These are phyloP conservation scores for Cordia subcordata DNA, from an alignment of 257 asterid species.

Conservation along the genomic window DNA sequence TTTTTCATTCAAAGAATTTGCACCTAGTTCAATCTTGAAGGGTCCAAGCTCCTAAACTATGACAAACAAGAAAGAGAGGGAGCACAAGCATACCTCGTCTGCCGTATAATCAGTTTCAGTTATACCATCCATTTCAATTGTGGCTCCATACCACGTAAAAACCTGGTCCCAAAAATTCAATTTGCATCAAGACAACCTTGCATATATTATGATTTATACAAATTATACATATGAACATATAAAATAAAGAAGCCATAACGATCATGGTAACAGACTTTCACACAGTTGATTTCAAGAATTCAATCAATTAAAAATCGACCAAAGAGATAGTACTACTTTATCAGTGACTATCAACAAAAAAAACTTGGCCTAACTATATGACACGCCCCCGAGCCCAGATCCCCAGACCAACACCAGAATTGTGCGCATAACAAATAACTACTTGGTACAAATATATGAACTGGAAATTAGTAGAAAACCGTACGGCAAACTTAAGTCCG, in stretches of 20 bases:
- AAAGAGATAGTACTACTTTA: no score
- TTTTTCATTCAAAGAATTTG: neutral
- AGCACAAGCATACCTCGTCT: conserved; percentile 76
- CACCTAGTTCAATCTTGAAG: neutral
- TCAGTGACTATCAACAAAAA: no score
- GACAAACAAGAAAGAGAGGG: no score
- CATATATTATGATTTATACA: neutral
- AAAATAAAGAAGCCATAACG: no score
- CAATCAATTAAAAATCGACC: no score
- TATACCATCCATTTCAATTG: conserved; percentile 81
- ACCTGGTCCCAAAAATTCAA: conserved; percentile 36
- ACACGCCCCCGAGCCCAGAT: no score
- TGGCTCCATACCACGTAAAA: conserved; percentile 96
- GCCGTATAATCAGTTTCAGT: conserved; percentile 94
- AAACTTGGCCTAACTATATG: no score
- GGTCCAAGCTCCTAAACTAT: neutral
- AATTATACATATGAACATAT: no score
- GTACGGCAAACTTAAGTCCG: conserved; percentile 82
- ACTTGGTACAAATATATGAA: neutral
- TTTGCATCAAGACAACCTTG: conserved; percentile 17
- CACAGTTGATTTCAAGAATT: no score
- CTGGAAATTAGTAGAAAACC: conserved; percentile 1
- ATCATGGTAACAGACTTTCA: no score
- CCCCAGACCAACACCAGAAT: no score
- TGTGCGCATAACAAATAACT: no score